Base-by-base conservation (phyloP, 148 eudicot species). In the Polygonum maritimum region DNA sequence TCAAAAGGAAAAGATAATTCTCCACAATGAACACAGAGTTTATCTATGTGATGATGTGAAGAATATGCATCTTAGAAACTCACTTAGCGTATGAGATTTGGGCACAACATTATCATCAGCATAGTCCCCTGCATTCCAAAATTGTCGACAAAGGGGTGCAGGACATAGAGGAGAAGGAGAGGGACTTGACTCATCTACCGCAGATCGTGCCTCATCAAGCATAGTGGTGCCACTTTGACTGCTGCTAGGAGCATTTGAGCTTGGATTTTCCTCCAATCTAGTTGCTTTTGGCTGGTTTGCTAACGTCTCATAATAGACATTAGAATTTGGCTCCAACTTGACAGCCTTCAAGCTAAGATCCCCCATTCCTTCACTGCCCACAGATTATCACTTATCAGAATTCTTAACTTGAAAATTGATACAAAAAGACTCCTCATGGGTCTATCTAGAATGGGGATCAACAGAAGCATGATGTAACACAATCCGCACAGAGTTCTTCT, bases 121-220 rank as follows among this genome's bases (percentile, higher is more conserved):
- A 75, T 94, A 94, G 78, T 87, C 80, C 79, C 97, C 97, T 78
- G 97, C 90, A 87, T 83, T 94, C 98, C 98, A 94, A 77, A 94
- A 94, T 75, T 94, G 97, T 69, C 98, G 94, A 83, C 95, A 90
- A 57, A 94, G 69, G 36, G 98, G 98, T 62, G 93, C 97, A 13
- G 95, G 85, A 78, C 86, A 82, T 73, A 87, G 51, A 44, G 93
- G 82, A 39, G 89, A 86, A 26, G 85, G 75, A 49, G 91, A 82
- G 76, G 80, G 85, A 86, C 82, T 81, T 36, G 88, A 75, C 74
- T 86, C 89, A 75, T 87, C 89, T 76, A 62, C 75, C 55, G 84
- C 75, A 47, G 85, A 81, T 31, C 45, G 83, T 60, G 80, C 83
- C 48, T 76, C 81, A 70, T 88, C 91, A 82, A 80, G 78, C 62